Base-by-base conservation (phyloP, 2,329 filamentous ascomycete species). In the Diatrype stigma region DNA sequence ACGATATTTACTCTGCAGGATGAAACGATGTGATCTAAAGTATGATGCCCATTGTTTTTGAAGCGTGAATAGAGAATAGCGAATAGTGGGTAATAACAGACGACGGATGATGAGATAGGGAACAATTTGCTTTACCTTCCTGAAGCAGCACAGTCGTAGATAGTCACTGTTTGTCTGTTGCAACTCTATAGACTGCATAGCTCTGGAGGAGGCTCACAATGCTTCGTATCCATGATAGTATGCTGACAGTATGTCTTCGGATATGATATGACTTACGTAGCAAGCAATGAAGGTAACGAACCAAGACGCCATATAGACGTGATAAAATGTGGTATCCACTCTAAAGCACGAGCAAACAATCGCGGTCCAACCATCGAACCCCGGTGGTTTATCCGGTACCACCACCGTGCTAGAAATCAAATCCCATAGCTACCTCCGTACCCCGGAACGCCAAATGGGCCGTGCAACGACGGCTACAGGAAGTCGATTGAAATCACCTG, bases 401-500 rank as follows among this genome's bases (percentile, higher is more conserved):
- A 17, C 40, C 38, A 16, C 38, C 38, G 6, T 42, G 12, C 19
- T 19, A 30, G 12, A 42, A 40, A 40, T 14, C 35, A 22, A 51
- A 45, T n/a, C 21, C 42, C 19, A 42, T 35, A 28, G 16, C 22
- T 16, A 8, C 21, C n/a, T n/a, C n/a, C 0, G 5, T 6, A 34
- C 47, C 42, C 38, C 38, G 37, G 23, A 37, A 49, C 23, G 40
- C 35, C 40, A 17, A 21, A 48, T 26, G 22, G 14, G 16, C 35
- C 14, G 22, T 19, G n/a, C 8, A 42, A 35, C 23, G 5, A 10
- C 12, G 12, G 16, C 14, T n/a, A 19, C 30, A 55, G 46, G 48
- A 55, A 53, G 51, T 45, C 51, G 52, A 45, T 54, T 44, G 51
- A 47, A 46, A 47, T 49, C 51, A 47, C 50, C 22, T 49, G 47